Evolutionary conservation across 305 asterid species (phyloP).

Genomic region (Fraxinus floribunda): DNA sequence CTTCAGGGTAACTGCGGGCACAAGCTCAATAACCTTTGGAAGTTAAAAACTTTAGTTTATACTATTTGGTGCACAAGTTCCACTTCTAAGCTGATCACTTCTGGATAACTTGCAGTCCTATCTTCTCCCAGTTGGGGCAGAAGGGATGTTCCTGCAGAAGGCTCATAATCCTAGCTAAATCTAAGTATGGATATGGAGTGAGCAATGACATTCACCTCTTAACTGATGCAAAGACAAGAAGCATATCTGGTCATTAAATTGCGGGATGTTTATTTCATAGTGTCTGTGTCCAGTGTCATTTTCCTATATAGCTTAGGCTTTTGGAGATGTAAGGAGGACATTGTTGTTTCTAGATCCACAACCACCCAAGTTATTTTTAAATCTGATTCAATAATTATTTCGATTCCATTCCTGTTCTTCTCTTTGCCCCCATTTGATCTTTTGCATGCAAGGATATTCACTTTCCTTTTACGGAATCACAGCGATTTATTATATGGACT

Average conservation of each 20-base stretch:
- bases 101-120: neutral
- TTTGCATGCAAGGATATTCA: neutral
- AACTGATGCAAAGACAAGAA: neutral
- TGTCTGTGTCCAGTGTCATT: neutral
- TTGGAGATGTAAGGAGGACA: neutral
- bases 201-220: neutral
- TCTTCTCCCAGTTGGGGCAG: neutral
- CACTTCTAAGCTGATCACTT: neutral
- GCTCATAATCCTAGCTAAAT: neutral
- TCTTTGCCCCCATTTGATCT: neutral
- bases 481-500: neutral
- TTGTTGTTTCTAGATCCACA: neutral
- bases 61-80: neutral
- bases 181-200: neutral
- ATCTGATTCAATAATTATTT: neutral
- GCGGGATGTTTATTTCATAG: neutral
- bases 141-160: neutral
- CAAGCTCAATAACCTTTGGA: neutral
- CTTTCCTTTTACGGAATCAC: neutral
- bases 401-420: neutral
- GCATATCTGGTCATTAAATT: neutral
- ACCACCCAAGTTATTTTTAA: neutral
- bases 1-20: neutral
- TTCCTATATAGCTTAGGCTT: neutral
- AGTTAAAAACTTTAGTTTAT: neutral